Evolutionary conservation across 768 basidiomycete species (phyloP).

Genomic region (Suillus decipiens): DNA sequence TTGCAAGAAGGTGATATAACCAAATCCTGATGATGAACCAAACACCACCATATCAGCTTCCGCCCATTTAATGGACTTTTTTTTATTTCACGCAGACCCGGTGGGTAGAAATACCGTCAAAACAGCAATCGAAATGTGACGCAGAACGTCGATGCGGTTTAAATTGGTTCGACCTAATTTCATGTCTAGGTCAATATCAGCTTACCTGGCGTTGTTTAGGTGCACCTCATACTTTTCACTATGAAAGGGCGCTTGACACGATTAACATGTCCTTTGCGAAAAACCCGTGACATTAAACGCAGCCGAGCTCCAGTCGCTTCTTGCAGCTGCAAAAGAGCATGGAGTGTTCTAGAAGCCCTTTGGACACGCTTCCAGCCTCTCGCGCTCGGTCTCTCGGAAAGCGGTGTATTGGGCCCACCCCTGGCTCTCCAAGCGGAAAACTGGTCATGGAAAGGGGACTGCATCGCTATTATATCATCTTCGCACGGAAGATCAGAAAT

Average conservation of each 20-base stretch:
- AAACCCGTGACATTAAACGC: slow-evolving; percentile 84
- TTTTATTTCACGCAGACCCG: slow-evolving; percentile 44
- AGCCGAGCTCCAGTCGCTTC: slow-evolving; percentile 72
- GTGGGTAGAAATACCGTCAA: slow-evolving; percentile 40
- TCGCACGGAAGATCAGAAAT: too few species aligned
- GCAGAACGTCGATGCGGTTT: slow-evolving; percentile 74
- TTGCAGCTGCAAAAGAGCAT: slow-evolving; percentile 73
- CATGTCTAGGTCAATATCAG: too few species aligned
- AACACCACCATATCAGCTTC: too few species aligned
- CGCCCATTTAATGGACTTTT: too few species aligned
- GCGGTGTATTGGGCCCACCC: slow-evolving; percentile 65
- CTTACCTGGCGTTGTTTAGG: slow-evolving; percentile 40
- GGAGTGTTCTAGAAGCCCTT: slow-evolving; percentile 88
- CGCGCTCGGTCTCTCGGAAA: slow-evolving; percentile 59
- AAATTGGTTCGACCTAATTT: slow-evolving; percentile 54
- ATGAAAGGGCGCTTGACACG: slow-evolving; percentile 71
- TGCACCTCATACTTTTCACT: slow-evolving; percentile 86
- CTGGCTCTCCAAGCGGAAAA: slow-evolving; percentile 71
- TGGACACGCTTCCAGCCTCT: slow-evolving; percentile 87
- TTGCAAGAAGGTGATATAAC: too few species aligned
- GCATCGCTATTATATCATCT: background rate
- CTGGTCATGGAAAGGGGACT: too few species aligned
- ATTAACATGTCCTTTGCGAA: slow-evolving; percentile 86
- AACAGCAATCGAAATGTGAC: background rate
- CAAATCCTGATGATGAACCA: too few species aligned